phyloP scores from a whole-genome alignment of 106 monocot genomes.

The Iris macrosiphon region DNA sequence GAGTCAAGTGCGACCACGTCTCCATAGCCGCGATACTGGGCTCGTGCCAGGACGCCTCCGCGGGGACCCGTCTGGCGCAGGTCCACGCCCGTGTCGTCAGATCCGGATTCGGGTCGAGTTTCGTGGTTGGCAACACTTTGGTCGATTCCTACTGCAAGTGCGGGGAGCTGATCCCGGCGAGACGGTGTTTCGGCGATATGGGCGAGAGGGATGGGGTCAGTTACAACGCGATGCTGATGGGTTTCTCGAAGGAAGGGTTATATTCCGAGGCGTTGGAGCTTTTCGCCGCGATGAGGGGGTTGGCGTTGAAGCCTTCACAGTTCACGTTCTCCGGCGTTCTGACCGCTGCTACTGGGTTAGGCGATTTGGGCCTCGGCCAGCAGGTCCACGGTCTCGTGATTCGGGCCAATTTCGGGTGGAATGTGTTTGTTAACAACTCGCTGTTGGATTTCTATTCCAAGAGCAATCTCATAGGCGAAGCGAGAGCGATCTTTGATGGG shows the following conservation, averaged over 20 bases:
- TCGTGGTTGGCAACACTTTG: slow-evolving; percentile 64
- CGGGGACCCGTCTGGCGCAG: slow-evolving; percentile 23
- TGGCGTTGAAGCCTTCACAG: slow-evolving; percentile 51
- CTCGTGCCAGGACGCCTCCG: slow-evolving; percentile 23
- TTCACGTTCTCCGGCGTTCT: slow-evolving; percentile 76
- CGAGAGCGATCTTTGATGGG: slow-evolving; percentile 41
- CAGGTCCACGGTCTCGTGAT: slow-evolving; percentile 60
- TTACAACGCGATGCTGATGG: slow-evolving; percentile 71
- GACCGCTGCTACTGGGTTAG: slow-evolving; percentile 37
- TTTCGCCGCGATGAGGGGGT: slow-evolving; percentile 38
- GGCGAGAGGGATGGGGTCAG: slow-evolving; percentile 50
- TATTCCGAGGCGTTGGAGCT: slow-evolving; percentile 37
- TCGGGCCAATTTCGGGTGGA: slow-evolving; percentile 57
- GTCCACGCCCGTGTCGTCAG: slow-evolving; percentile 42
- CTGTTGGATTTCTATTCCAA: slow-evolving; percentile 86
- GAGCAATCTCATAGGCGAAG: slow-evolving; percentile 31
- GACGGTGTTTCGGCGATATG: slow-evolving; percentile 37
- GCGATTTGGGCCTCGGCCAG: slow-evolving; percentile 41
- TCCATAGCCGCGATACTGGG: slow-evolving; percentile 38
- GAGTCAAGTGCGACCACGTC: slow-evolving; percentile 37
- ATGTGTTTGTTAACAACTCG: slow-evolving; percentile 73
- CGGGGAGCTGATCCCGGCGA: slow-evolving; percentile 20
- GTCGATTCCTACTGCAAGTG: slow-evolving; percentile 84
- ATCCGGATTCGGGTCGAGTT: slow-evolving; percentile 29
- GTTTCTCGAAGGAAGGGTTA: slow-evolving; percentile 49